Base-by-base conservation (phyloP, 257 asterid genomes). In the Euphrasia confusa region DNA sequence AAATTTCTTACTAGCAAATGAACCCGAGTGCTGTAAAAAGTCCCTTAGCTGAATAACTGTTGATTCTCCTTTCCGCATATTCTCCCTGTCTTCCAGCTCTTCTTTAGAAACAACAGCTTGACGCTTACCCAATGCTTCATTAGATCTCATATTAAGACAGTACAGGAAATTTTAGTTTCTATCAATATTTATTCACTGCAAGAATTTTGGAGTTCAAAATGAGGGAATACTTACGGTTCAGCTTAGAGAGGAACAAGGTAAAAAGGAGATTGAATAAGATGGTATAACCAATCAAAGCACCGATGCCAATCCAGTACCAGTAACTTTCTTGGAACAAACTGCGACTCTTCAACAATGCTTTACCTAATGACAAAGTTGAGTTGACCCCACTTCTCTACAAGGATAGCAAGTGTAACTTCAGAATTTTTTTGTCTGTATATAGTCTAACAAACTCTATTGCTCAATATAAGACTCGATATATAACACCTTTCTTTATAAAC, bases 231-330 rank as follows among this genome's bases (percentile, higher is more conserved):
- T 84, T 76, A 91, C 98, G 95, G 69, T 85, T 77, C 67, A 91
- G 95, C 69, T 74, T 82, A 32, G 87, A 70, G 67, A 91, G 88
- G 78, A 77, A 84, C 48, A 86, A 42, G 55, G 98, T 88, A 68
- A 91, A 91, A 54, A 88, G 93, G 80, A 80, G 10, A 63, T 91
- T 91, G 84, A 91, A 82, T 63, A 91, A 66, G 75, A 80, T 61
- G 24, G 94, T 88, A 56, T 88, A 91, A 64, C 95, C 98, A 18
- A 84, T 78, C 85, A 91, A 71, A 57, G 94, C 96, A 64, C 90
- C 94, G 48, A 91, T 76, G 39, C 98, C 98, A 67, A 91, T 91
- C 96, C 96, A 91, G 73, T 91, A 91, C 98, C 98, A 91, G 76
- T 84, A 88, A 71, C 86, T 79, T 75, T 88, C 82, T 8, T 87